phyloP scores from a whole-genome alignment of 768 basidiomycete genomes.

The Termitomyces eurrhizus region DNA sequence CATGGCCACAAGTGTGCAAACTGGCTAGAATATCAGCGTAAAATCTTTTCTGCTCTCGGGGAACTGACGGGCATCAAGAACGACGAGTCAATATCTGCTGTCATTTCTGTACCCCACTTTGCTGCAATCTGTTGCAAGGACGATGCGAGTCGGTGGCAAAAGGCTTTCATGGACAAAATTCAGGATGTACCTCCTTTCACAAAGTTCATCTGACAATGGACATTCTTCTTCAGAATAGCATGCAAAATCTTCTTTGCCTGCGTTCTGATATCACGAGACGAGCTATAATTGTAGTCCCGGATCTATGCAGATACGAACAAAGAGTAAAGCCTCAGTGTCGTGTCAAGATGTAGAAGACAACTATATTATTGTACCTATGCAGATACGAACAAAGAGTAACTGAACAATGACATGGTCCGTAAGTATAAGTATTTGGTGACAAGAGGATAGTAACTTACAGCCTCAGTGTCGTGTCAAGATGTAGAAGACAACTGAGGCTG shows the following conservation, averaged over 20 bases:
- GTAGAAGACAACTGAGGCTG: no score
- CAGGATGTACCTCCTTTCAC: slow-evolving; percentile 12
- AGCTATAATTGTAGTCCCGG: no score
- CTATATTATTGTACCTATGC: no score
- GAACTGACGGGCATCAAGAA: slow-evolving; percentile 12
- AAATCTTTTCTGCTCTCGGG: slow-evolving; percentile 13
- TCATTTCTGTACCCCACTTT: slow-evolving; percentile 14
- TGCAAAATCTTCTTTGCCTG: no score
- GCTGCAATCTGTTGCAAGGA: slow-evolving; percentile 17
- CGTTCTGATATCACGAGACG: not conserved
- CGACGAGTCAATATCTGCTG: slow-evolving; percentile 10
- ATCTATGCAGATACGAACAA: no score
- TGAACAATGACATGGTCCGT: no score
- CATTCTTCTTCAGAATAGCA: not conserved
- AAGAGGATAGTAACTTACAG: no score
- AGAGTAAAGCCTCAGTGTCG: no score
- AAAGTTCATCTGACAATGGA: slow-evolving; percentile 4
- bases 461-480: no score
- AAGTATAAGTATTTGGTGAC: no score
- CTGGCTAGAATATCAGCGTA: slow-evolving; percentile 14
- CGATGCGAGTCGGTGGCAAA: slow-evolving; percentile 13
- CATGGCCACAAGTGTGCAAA: slow-evolving; percentile 14
- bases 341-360: no score
- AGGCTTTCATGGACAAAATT: slow-evolving; percentile 9
- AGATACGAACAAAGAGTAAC: no score